Conservation (phyloP, 2,329 filamentous ascomycete species). For the Penicillium italicum region DNA sequence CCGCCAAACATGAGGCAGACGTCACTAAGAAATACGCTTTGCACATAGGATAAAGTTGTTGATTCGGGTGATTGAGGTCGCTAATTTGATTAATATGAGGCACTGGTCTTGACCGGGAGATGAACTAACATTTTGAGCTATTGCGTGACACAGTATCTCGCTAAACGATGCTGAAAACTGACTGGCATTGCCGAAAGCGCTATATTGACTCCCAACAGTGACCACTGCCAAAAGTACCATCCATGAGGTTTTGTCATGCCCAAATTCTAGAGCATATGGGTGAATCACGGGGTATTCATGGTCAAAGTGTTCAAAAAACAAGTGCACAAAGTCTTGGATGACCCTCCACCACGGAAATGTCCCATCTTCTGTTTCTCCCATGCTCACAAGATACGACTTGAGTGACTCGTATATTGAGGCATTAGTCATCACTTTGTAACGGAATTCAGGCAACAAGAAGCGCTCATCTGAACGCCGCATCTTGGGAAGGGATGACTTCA, state of each 20-base stretch:
- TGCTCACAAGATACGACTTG: neutral
- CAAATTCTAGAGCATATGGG: neutral
- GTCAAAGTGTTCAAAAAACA: conserved; percentile 3
- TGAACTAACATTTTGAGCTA: conserved; percentile 1
- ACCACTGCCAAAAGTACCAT: conserved; percentile 1
- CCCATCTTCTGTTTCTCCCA: neutral
- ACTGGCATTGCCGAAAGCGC: neutral
- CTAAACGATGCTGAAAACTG: neutral
- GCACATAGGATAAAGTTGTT: neutral
- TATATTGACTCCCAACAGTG: conserved; percentile 3
- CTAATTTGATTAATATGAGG: neutral
- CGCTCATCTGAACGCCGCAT: neutral
- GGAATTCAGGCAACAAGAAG: neutral
- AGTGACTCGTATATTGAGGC: neutral
- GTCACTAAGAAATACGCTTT: neutral
- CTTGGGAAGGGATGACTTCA: neutral
- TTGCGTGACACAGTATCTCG: neutral
- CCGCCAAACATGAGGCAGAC: neutral
- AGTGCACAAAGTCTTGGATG: conserved; percentile 1
- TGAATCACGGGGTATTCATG: neutral
- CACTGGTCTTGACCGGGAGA: neutral
- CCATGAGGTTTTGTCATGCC: neutral
- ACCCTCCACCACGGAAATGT: neutral
- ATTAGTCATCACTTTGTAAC: neutral
- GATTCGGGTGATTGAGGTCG: neutral